These are phyloP conservation scores for Elasticomyces elasticus DNA, from an alignment of 495 filamentous ascomycete species.

Conservation along the genomic window DNA sequence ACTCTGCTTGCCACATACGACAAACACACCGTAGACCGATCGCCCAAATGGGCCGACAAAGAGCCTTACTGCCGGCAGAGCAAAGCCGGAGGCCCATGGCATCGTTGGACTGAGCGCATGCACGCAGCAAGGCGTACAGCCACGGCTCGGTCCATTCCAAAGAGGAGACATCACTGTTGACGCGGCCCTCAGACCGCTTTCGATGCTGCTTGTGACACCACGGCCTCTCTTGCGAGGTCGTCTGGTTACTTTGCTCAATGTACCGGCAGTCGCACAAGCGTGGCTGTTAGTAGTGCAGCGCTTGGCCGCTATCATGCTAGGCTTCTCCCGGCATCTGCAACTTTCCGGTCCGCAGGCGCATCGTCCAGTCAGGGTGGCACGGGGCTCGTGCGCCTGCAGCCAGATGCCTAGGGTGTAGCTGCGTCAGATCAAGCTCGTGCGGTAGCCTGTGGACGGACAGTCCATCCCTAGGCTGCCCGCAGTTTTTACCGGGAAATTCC, in stretches of 20 bases:
- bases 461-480: background rate
- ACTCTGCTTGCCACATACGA: background rate
- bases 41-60: background rate
- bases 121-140: background rate
- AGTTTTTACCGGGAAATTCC: background rate
- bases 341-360: background rate
- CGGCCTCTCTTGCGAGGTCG: background rate
- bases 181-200: background rate
- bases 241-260: background rate
- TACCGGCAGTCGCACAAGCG: background rate
- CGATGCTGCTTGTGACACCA: background rate
- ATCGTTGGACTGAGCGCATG: no score
- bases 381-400: slow-evolving; percentile 1
- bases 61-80: no score
- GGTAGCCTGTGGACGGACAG: background rate
- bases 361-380: slow-evolving; percentile 1
- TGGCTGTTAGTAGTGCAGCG: background rate
- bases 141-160: background rate
- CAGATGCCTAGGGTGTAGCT: background rate
- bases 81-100: no score
- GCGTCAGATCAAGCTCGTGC: background rate
- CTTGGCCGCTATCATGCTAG: background rate
- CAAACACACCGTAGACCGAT: background rate
- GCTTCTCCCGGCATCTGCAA: background rate
- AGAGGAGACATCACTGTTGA: background rate